Conservation (phyloP, 73 alveolate species). For the Uronychia setigera region DNA sequence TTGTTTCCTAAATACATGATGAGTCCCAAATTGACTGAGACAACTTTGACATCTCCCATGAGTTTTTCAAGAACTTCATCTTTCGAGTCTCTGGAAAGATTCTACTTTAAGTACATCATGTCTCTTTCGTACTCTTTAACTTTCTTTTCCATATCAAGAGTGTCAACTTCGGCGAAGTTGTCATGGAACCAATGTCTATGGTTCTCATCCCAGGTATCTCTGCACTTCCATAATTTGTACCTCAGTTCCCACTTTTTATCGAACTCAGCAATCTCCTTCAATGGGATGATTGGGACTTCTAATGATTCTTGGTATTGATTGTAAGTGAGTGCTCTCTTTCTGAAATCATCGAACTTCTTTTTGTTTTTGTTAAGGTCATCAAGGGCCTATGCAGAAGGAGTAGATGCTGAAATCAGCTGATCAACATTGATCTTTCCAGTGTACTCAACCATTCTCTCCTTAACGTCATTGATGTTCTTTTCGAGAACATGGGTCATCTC, state of each 20-base stretch:
- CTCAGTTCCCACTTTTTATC: slow-evolving; percentile 61
- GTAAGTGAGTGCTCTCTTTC: slow-evolving; percentile 43
- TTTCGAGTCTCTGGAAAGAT: slow-evolving; percentile 55
- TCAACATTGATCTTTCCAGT: slow-evolving; percentile 32
- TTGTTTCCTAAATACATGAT: slow-evolving; percentile 82
- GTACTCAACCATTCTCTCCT: slow-evolving; percentile 40
- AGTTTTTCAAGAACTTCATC: slow-evolving; percentile 64
- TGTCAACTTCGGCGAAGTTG: slow-evolving; percentile 53
- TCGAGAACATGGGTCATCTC: slow-evolving; percentile 39
- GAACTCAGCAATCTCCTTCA: slow-evolving; percentile 63
- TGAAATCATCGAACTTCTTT: slow-evolving; percentile 64
- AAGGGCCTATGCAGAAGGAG: slow-evolving; percentile 60
- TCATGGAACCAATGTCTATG: slow-evolving; percentile 47
- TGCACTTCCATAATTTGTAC: slow-evolving; percentile 53
- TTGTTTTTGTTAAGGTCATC: slow-evolving; percentile 61
- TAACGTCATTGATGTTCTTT: slow-evolving; percentile 60
- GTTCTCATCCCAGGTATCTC: slow-evolving; percentile 66
- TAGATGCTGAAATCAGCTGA: slow-evolving; percentile 12
- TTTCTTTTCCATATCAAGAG: slow-evolving; percentile 60
- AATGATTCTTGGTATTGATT: slow-evolving; percentile 58
- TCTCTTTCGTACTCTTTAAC: slow-evolving; percentile 76
- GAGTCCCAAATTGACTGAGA: slow-evolving; percentile 57
- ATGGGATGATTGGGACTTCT: slow-evolving; percentile 34
- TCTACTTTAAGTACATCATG: slow-evolving; percentile 42
- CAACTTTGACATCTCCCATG: slow-evolving; percentile 53